Conservation (phyloP, 2,329 filamentous ascomycete species). For the Fusarium verrucosum region DNA sequence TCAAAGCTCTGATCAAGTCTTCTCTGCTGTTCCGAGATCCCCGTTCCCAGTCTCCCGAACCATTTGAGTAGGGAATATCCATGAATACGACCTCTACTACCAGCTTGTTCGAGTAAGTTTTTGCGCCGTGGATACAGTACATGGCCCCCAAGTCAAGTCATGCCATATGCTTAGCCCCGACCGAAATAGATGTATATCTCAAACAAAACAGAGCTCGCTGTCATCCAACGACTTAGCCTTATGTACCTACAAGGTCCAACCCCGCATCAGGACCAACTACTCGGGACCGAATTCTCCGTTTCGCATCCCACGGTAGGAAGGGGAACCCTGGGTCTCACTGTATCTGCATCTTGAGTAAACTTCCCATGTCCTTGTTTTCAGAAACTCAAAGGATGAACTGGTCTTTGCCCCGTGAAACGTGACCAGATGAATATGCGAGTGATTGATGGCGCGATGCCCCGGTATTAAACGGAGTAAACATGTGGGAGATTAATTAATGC, state of each 20-base stretch:
- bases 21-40: constrained; percentile 22
- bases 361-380: constrained; percentile 24
- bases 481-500: constrained; percentile 41
- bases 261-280: constrained; percentile 42
- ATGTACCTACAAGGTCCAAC: constrained; percentile 39
- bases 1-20: constrained; percentile 30
- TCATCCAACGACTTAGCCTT: constrained; percentile 22
- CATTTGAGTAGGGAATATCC: constrained; percentile 36
- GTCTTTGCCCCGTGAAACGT: constrained; percentile 37
- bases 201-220: constrained; percentile 25
- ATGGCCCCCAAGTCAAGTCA: constrained; percentile 16
- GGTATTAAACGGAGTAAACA: constrained; percentile 5
- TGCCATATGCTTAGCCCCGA: constrained; percentile 20
- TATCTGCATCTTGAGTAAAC: constrained; percentile 1
- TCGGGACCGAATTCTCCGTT: constrained; percentile 39
- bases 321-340: constrained; percentile 2
- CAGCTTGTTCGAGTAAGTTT: constrained; percentile 8
- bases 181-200: constrained; percentile 35
- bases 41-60: no score
- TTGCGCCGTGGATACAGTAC: neutral
- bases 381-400: constrained; percentile 18
- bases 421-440: constrained; percentile 42
- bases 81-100: constrained; percentile 8
- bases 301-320: constrained; percentile 22
- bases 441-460: constrained; percentile 39